Evolutionary conservation across 257 asterid genomes (phyloP), one percentile per base, ranked within the genome.

Genomic region (Salvia hispanica): DNA sequence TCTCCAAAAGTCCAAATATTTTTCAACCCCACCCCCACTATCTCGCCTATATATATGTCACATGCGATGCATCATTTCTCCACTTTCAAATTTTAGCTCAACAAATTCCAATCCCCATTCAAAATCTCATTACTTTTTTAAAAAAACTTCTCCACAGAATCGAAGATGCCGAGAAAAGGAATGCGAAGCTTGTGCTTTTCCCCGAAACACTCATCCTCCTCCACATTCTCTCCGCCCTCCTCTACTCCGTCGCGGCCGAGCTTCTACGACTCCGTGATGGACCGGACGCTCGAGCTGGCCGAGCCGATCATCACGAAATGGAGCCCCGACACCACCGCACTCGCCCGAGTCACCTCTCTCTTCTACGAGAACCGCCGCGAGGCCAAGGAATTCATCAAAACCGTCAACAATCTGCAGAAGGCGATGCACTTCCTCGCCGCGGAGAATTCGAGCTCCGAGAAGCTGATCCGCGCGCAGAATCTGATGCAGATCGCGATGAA

Each of bases 401-500:
- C 71, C 13, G 88, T 86, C 11, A 74, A 73, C 58, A 86, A 83
- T 39, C 25, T 91, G 55, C 96, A 88, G 45, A 79, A 72, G 65
- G 96, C 95, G 7, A 88, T 92, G 96, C 93, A 82, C 14, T 76
- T 86, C 14, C 68, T 76, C 5, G 78, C 72, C 10, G 62, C 43
- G 4, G 97, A 90, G 69, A 74, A 76, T 21, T 70, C 96, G 2
- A 66, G 57, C 73, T 85, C 97, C 0, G 91, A 82, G 0, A 90
- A 86, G 7, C 58, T 90, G 16, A 58, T 70, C n/a, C 88, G 82
- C 3, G 95, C 95, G 0, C 93, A 92, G 18, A 80, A 70, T 55
- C 76, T 92, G 45, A 92, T 90, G 98, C 87, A 84, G 54, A 81
- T 75, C 28, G 97, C 98, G 0, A 86, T 92, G 93, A 86, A 83